Base-by-base conservation (phyloP, 176 grass and related monocot species). In the Phoenix dactylifera region DNA sequence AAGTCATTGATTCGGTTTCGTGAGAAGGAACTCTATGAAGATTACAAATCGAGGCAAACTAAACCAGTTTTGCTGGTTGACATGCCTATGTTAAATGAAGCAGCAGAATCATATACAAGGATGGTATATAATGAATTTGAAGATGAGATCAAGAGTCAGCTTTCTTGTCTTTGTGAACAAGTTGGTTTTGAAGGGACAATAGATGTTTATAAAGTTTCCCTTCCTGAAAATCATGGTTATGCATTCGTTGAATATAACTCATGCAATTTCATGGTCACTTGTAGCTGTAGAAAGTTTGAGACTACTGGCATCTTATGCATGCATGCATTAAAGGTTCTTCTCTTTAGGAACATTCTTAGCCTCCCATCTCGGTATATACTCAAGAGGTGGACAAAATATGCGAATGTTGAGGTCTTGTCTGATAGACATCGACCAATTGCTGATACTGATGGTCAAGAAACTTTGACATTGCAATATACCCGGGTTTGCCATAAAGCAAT, bases 321-420 rank as follows among this genome's bases (percentile, higher is more conserved):
- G 69, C 83, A 75, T 70, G 69, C 65, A 4, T 62, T 87, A 22
- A 87, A 81, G 72, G 64, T 86, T 64, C 68, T 77, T 50, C 65
- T 68, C 26, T 49, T 77, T 25, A 77, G 66, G 24, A 74, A 77
- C 55, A 69, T 69, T 29, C 59, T 87, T 71, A 70, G 78, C 80
- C 71, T 82, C 7, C 81, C 81, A 16, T 19, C 70, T 18, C 52
- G 10, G n/a, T 84, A 78, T 73, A 62, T 86, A n/a, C 60, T 86
- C 28, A 80, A 86, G 50, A 80, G 73, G 64, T 86, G 73, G 68
- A 80, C 61, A 18, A 77, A 86, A 69, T 61, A 77, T 57, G 83
- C 63, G 10, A 86, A 72, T 70, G 53, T 55, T 39, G 63, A 60
- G 55, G 51, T 82, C 28, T 20, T 77, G 59, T 50, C 68, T 57